phyloP scores from a whole-genome alignment of 1,284 basidiomycete genomes.

The Papiliotrema laurentii region DNA sequence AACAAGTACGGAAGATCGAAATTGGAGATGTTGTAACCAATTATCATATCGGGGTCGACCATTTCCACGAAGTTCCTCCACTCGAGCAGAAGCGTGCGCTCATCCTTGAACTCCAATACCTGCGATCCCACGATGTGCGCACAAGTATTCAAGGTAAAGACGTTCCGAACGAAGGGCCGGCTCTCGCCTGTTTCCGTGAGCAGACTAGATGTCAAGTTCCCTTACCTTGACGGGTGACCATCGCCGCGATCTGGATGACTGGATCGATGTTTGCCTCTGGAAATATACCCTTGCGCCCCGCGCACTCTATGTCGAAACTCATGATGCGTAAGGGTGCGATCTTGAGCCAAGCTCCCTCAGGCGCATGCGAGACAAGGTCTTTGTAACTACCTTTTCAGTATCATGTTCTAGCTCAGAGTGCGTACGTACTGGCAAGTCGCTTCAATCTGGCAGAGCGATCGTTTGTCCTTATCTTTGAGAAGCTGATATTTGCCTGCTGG shows the following conservation, averaged over 20 bases:
- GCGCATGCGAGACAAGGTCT: slow-evolving; percentile 75
- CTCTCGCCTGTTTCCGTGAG: slow-evolving; percentile 63
- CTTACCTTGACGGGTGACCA: slow-evolving; percentile 90
- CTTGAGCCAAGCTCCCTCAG: slow-evolving; percentile 83
- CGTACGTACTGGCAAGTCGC: slow-evolving; percentile 63
- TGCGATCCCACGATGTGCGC: slow-evolving; percentile 91
- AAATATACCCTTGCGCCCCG: slow-evolving; percentile 90
- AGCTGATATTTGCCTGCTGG: slow-evolving; percentile 73
- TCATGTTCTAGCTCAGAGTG: not conserved
- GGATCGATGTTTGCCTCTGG: slow-evolving; percentile 83
- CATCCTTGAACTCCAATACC: slow-evolving; percentile 77
- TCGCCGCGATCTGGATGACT: slow-evolving; percentile 94
- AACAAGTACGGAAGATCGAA: slow-evolving; percentile 94
- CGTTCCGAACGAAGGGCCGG: slow-evolving; percentile 87
- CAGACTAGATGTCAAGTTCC: not conserved
- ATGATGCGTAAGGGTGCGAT: slow-evolving; percentile 86
- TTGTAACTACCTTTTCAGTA: slow-evolving; percentile 59
- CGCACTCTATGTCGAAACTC: slow-evolving; percentile 97
- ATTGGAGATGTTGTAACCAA: slow-evolving; percentile 85
- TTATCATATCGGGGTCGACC: slow-evolving; percentile 87
- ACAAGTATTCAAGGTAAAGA: slow-evolving; percentile 92
- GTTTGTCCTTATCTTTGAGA: slow-evolving; percentile 56
- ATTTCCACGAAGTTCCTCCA: slow-evolving; percentile 83
- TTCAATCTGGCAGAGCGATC: slow-evolving; percentile 83
- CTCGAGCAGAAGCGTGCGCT: slow-evolving; percentile 63